Evolutionary conservation across 805 yeast genomes (phyloP).

Genomic region (Pichia kluyveri): DNA sequence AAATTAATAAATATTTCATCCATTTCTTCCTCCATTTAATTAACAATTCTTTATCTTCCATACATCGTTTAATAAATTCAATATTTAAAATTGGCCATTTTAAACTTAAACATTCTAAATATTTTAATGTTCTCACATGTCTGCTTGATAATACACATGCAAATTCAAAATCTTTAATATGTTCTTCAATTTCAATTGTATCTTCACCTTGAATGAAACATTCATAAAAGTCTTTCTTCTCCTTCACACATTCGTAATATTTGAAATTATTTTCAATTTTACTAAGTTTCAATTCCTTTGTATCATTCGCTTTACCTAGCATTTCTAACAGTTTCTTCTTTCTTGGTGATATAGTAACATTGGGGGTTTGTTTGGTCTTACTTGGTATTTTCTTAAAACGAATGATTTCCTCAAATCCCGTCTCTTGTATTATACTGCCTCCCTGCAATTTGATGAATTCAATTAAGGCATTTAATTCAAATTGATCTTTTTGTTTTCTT

Average conservation of each 20-base stretch:
- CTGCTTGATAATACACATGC: slow-evolving; percentile 58
- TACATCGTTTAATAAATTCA: slow-evolving; percentile 44
- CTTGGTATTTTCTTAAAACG: background rate
- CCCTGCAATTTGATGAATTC: slow-evolving; percentile 6
- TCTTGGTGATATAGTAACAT: slow-evolving; percentile 2
- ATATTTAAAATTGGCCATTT: slow-evolving; percentile 81
- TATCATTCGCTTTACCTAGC: background rate
- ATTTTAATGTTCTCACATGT: slow-evolving; percentile 61
- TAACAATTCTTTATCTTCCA: slow-evolving; percentile 14
- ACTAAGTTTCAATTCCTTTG: background rate
- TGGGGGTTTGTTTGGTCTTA: background rate
- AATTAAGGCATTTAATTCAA: background rate
- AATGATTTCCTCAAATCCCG: slow-evolving; percentile 7
- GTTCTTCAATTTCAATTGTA: background rate
- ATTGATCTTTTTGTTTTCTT: slow-evolving; percentile 5
- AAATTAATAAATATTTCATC: slow-evolving; percentile 53
- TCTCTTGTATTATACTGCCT: slow-evolving; percentile 7
- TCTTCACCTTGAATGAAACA: background rate
- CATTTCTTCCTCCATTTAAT: slow-evolving; percentile 30
- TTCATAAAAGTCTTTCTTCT: background rate
- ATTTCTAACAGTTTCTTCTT: background rate
- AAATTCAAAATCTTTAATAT: slow-evolving; percentile 31
- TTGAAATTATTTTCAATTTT: slow-evolving; percentile 7
- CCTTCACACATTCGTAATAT: slow-evolving; percentile 4
- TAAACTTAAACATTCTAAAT: slow-evolving; percentile 64